Conservation (phyloP, 768 basidiomycete genomes). For the Tricholoma furcatifolium region DNA sequence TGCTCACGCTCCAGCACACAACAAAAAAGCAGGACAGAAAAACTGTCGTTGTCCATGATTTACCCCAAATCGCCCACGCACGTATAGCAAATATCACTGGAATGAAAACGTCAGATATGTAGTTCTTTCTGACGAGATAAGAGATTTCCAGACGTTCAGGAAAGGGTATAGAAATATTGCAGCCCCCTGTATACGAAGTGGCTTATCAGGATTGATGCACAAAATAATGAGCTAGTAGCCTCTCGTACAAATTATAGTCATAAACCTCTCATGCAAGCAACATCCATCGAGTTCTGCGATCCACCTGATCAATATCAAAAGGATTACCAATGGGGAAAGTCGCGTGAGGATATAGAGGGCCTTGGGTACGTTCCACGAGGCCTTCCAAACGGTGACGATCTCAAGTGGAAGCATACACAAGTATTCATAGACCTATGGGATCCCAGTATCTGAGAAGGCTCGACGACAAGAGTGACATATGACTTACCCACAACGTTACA, state of each 20-base stretch:
- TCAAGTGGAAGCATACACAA: background rate
- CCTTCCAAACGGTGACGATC: slow-evolving; percentile 2
- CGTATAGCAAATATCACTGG: slow-evolving; percentile 7
- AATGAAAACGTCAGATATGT: background rate
- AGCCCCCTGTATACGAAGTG: background rate
- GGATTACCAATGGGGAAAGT: background rate
- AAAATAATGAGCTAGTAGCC: background rate
- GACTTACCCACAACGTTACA: background rate
- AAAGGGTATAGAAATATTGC: background rate
- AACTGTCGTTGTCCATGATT: background rate
- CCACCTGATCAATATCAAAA: background rate
- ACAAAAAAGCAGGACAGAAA: slow-evolving; percentile 1
- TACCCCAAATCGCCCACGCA: slow-evolving; percentile 6
- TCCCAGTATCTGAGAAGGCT: background rate
- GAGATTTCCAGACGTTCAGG: background rate
- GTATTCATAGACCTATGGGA: slow-evolving; percentile 1
- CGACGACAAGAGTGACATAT: background rate
- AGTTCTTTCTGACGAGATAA: too few species aligned
- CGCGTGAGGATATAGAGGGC: background rate
- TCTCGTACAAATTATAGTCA: background rate
- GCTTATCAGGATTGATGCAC: background rate
- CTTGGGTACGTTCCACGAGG: slow-evolving; percentile 2
- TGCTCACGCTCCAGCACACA: background rate
- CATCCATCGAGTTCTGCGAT: background rate
- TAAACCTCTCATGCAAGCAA: background rate